A percentile compares a stretch with the other conserved stretches of the same genome.
Conservation (phyloP, 2,329 filamentous ascomycete genomes). For the Zopfia rhizophila region DNA sequence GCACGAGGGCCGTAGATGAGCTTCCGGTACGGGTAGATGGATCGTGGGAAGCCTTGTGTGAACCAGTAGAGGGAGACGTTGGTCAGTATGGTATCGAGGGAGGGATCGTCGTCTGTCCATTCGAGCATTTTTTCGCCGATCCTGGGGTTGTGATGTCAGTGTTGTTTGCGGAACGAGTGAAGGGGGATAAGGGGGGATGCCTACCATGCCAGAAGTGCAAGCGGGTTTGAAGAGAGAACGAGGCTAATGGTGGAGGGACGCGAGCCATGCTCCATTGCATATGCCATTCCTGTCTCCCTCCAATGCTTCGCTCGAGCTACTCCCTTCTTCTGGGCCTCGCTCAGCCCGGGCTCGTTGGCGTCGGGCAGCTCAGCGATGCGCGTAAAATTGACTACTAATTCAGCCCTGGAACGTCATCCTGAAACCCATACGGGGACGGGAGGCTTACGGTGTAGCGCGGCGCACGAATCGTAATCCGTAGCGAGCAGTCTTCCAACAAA, state of each 20-base stretch:
- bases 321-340: slow-evolving; percentile 34
- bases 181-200: background rate
- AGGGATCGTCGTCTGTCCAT: slow-evolving; percentile 61
- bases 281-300: slow-evolving; percentile 58
- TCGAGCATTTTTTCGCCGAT: slow-evolving; percentile 68
- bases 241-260: slow-evolving; percentile 67
- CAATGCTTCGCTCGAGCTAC: slow-evolving; percentile 43
- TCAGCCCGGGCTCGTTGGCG: slow-evolving; percentile 22
- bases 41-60: slow-evolving; percentile 59
- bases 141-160: slow-evolving; percentile 28
- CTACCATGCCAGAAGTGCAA: slow-evolving; percentile 67
- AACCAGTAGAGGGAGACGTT: slow-evolving; percentile 67
- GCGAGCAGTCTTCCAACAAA: slow-evolving; percentile 55
- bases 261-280: slow-evolving; percentile 65
- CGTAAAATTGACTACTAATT: slow-evolving; percentile 41
- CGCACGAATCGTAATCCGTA: slow-evolving; percentile 57
- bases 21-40: slow-evolving; percentile 62
- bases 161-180: slow-evolving; percentile 1
- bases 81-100: slow-evolving; percentile 60
- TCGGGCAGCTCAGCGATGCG: slow-evolving; percentile 21
- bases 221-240: slow-evolving; percentile 63
- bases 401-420: background rate
- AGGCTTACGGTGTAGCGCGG: slow-evolving; percentile 49
- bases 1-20: slow-evolving; percentile 25
- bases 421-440: background rate